These are phyloP conservation scores for Debaryomyces udenii DNA, from an alignment of 1,139 yeast genomes.

Conservation along the genomic window DNA sequence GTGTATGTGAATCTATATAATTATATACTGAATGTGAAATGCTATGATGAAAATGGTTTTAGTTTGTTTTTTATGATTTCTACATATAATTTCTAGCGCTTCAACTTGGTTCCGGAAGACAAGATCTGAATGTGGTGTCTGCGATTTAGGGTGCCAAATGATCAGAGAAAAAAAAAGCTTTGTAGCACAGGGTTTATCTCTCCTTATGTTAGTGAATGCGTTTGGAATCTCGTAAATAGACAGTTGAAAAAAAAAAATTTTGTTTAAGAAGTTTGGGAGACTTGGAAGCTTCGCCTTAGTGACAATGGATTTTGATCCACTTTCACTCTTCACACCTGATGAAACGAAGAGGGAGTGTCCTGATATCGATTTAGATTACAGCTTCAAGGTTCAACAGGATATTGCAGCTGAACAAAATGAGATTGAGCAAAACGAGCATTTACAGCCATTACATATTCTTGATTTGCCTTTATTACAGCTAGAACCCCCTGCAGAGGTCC, in stretches of 20 bases:
- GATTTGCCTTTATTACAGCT: constrained; percentile 63
- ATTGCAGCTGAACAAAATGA: background rate
- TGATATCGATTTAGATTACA: background rate
- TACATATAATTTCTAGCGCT: no score
- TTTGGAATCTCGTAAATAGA: constrained; percentile 45
- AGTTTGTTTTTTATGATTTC: background rate
- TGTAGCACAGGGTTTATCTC: no score
- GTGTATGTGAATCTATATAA: background rate
- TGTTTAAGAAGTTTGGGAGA: background rate
- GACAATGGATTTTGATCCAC: constrained; percentile 16
- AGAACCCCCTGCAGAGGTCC: constrained; percentile 52
- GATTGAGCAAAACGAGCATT: constrained; percentile 24
- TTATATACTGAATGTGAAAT: background rate
- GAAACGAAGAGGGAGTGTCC: background rate
- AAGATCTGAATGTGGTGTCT: no score
- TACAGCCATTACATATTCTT: constrained; percentile 53
- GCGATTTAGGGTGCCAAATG: no score
- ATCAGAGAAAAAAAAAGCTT: no score
- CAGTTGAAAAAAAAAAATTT: constrained; percentile 5
- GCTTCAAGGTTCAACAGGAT: background rate
- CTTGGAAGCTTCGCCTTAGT: background rate
- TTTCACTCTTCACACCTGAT: constrained; percentile 13
- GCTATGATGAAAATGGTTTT: background rate
- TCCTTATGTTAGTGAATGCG: constrained; percentile 70
- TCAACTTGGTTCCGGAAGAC: no score